These are phyloP conservation scores for Lactarius evosmus DNA, from an alignment of 768 basidiomycete genomes.

Conservation along the genomic window DNA sequence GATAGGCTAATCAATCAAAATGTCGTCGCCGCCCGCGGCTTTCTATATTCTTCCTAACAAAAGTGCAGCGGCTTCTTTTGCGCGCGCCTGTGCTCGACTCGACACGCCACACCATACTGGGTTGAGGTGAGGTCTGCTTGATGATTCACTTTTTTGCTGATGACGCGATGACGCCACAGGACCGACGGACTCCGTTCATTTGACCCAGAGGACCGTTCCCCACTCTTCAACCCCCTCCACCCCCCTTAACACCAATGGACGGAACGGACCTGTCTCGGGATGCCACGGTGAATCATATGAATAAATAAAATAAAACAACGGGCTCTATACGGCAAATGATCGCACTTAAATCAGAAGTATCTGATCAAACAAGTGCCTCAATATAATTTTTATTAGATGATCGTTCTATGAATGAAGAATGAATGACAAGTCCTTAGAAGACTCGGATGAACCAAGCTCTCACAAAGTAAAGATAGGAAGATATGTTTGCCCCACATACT, in stretches of 20 bases:
- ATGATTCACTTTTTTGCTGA: neutral
- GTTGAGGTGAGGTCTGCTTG: neutral
- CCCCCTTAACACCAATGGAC: neutral
- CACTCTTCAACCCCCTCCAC: neutral
- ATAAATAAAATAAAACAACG: too few species aligned
- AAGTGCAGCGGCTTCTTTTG: neutral
- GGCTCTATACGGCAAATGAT: neutral
- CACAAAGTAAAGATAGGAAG: neutral
- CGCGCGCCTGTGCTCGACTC: neutral
- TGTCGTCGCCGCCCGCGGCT: too few species aligned
- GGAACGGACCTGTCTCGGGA: neutral
- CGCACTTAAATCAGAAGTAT: too few species aligned
- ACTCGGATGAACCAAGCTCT: too few species aligned
- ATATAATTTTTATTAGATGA: neutral
- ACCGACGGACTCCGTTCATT: neutral
- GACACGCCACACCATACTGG: too few species aligned
- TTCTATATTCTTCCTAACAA: neutral
- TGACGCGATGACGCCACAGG: neutral
- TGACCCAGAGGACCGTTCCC: too few species aligned
- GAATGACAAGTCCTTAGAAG: too few species aligned
- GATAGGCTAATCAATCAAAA: too few species aligned
- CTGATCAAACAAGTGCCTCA: neutral
- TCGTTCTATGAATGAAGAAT: neutral
- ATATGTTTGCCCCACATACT: conserved; percentile 80
- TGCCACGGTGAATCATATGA: neutral